Percentiles rank a stretch among this genome's conserved stretches.
These are phyloP conservation scores for Micractinium conductrix DNA, from an alignment of 139 green algal genomes.

Conservation along the genomic window DNA sequence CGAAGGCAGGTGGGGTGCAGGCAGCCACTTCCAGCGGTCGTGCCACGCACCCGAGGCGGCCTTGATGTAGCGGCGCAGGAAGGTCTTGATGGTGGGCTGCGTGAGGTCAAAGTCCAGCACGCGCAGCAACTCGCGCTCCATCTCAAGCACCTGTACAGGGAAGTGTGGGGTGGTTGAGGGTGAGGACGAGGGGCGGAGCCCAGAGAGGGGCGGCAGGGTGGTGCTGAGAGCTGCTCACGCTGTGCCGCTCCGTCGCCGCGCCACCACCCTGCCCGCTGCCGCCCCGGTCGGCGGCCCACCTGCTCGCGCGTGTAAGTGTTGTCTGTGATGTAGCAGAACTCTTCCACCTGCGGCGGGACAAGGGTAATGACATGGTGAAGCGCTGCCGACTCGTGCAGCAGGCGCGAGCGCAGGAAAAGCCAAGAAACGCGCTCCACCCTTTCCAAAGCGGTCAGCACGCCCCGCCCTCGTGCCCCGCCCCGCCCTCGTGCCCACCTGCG, in stretches of 20 bases:
- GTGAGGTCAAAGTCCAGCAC: constrained; percentile 90
- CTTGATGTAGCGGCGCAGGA: constrained; percentile 84
- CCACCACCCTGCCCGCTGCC: not conserved
- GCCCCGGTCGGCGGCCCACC: constrained; percentile 48
- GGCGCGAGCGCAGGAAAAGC: too few relatives aligned
- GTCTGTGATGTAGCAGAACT: constrained; percentile 98
- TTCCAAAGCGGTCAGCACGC: constrained; percentile 49
- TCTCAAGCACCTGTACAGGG: constrained; percentile 64
- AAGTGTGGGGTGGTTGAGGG: too few relatives aligned
- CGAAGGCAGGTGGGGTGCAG: not conserved
- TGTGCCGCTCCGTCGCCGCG: not conserved
- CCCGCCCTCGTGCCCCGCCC: too few relatives aligned
- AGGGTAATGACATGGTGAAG: too few relatives aligned
- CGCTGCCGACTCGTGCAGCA: too few relatives aligned
- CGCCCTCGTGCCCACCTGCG: too few relatives aligned
- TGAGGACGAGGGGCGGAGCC: too few relatives aligned
- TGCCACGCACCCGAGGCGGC: constrained; percentile 41
- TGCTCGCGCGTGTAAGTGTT: constrained; percentile 94
- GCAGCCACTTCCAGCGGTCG: too few relatives aligned
- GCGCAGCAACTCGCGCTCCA: constrained; percentile 88
- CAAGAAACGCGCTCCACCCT: too few relatives aligned
- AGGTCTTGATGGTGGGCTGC: constrained; percentile 91
- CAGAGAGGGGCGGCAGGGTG: not conserved
- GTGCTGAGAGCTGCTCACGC: not conserved
- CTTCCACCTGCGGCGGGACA: too few relatives aligned